phyloP scores from a whole-genome alignment of 352 stramenopile species.

The Globisporangium cederbergense region DNA sequence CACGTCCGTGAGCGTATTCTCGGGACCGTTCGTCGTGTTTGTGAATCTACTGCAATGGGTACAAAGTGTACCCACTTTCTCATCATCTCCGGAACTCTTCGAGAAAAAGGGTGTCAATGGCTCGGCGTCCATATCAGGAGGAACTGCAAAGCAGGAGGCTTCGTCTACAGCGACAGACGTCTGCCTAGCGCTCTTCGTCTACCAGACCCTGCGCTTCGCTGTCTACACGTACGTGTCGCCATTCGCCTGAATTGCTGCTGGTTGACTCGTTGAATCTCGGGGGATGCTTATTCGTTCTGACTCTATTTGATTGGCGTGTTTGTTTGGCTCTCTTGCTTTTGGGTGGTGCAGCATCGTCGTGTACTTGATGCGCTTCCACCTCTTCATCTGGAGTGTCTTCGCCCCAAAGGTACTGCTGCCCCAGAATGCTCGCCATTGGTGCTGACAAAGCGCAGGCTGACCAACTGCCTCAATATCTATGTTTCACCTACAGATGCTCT shows the following conservation, averaged over 20 bases:
- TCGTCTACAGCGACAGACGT: constrained; percentile 11
- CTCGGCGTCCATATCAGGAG: not conserved
- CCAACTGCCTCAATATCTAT: not conserved
- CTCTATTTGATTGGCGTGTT: constrained; percentile 8
- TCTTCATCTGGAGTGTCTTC: constrained; percentile 92
- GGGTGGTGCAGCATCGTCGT: constrained; percentile 54
- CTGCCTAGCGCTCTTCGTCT: constrained; percentile 39
- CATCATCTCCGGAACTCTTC: not conserved
- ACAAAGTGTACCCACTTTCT: constrained; percentile 6
- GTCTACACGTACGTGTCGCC: constrained; percentile 55
- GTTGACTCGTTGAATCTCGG: not conserved
- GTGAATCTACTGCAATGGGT: constrained; percentile 45
- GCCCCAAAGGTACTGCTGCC: constrained; percentile 66
- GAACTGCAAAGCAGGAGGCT: not conserved
- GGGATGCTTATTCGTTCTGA: not conserved
- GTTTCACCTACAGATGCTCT: constrained; percentile 53
- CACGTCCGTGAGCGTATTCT: constrained; percentile 75
- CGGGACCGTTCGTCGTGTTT: constrained; percentile 66
- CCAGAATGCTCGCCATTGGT: not conserved
- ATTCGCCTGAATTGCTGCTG: not conserved
- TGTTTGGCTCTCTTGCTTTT: not conserved
- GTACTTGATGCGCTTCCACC: constrained; percentile 86
- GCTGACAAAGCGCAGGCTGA: not conserved
- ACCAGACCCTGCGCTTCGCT: constrained; percentile 57
- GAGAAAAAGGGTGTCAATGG: not conserved